Evolutionary conservation across 495 filamentous ascomycete species (phyloP).

Genomic region (Xeromyces bisporus): DNA sequence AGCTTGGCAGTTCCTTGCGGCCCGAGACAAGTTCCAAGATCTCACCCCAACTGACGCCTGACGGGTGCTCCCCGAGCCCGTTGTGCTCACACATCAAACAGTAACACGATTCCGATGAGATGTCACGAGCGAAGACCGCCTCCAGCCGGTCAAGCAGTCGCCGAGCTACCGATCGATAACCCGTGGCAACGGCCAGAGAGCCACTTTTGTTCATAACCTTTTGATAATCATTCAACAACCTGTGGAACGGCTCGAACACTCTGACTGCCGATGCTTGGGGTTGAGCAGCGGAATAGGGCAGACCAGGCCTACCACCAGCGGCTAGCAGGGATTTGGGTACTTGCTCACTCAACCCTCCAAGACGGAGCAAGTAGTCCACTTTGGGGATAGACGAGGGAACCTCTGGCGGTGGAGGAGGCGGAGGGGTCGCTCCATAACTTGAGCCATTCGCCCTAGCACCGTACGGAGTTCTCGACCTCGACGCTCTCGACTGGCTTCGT

Average conservation of each 20-base stretch:
- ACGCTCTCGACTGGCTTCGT: constrained; percentile 22
- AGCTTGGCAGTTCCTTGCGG: constrained; percentile 62
- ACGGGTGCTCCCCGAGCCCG: constrained; percentile 32
- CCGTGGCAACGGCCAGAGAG: constrained; percentile 87
- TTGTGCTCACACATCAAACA: constrained; percentile 64
- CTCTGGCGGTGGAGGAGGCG: constrained; percentile 64
- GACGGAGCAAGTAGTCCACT: constrained; percentile 77
- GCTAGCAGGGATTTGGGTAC: constrained; percentile 51
- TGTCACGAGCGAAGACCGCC: constrained; percentile 80
- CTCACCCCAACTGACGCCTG: constrained; percentile 90
- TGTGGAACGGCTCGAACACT: constrained; percentile 64
- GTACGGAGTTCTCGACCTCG: constrained; percentile 20
- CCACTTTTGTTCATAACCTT: constrained; percentile 67
- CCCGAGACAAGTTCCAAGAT: constrained; percentile 86
- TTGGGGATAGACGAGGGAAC: constrained; percentile 52
- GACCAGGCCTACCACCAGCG: constrained; percentile 22
- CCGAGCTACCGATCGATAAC: constrained; percentile 86
- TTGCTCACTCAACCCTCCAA: constrained; percentile 56
- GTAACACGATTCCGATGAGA: constrained; percentile 61
- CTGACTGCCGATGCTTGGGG: constrained; percentile 33
- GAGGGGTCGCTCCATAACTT: constrained; percentile 40
- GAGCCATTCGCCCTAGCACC: constrained; percentile 17
- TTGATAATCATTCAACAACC: constrained; percentile 69
- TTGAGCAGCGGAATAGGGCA: constrained; percentile 16
- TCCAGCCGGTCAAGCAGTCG: constrained; percentile 84